A percentile compares a stretch with the other conserved stretches of the same genome.
These are phyloP conservation scores for Chalciporus chontae DNA, from an alignment of 768 basidiomycete species.

Conservation along the genomic window DNA sequence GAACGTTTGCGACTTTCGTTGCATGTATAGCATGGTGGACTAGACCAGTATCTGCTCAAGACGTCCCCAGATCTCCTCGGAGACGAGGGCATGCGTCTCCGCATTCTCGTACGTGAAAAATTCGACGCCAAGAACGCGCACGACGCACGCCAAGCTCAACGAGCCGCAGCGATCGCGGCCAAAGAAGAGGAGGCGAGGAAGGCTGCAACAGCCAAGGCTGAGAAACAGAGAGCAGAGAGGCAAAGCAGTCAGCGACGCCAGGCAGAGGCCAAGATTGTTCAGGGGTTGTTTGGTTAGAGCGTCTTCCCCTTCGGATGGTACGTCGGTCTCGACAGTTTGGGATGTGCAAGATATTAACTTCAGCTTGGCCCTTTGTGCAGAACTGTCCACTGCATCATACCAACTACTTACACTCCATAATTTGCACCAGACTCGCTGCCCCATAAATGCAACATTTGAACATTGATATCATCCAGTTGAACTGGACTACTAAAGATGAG, in stretches of 20 bases:
- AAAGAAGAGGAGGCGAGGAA: conserved; percentile 11
- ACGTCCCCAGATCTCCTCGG: conserved; percentile 39
- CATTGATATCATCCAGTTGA: not conserved
- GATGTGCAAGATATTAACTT: not conserved
- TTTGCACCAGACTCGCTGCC: not conserved
- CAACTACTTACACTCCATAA: not conserved
- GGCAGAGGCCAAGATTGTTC: conserved; percentile 11
- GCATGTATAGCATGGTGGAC: conserved; percentile 52
- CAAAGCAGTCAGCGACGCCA: conserved; percentile 1
- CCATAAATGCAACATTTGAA: no score
- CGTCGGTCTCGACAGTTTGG: not conserved
- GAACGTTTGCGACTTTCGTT: no score
- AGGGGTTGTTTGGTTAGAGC: conserved; percentile 16
- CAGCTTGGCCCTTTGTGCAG: not conserved
- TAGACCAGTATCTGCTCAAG: conserved; percentile 64
- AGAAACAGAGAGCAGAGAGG: conserved; percentile 6
- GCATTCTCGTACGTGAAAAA: conserved; percentile 37
- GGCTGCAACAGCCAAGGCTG: not conserved
- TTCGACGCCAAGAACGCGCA: conserved; percentile 19
- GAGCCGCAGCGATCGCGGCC: conserved; percentile 19
- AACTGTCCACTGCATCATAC: not conserved
- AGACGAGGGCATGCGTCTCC: conserved; percentile 43
- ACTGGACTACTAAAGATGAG: not conserved
- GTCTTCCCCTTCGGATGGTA: not conserved
- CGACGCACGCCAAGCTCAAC: conserved; percentile 16